Evolutionary conservation across 768 basidiomycete species (phyloP).

Genomic region (Tephrocybe rancida): DNA sequence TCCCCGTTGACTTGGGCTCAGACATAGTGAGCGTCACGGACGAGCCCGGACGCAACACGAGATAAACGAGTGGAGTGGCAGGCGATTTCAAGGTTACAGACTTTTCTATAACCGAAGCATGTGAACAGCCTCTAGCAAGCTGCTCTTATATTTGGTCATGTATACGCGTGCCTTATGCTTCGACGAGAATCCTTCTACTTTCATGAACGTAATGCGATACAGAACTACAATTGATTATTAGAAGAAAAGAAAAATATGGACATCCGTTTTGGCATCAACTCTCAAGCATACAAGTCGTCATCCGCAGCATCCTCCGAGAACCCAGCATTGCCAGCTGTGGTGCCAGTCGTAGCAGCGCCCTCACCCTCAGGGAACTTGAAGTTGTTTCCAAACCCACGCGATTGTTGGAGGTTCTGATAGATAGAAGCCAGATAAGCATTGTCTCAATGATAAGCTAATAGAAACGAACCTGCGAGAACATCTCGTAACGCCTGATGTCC

Average conservation of each 20-base stretch:
- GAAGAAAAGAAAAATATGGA: background rate
- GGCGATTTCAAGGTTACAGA: background rate
- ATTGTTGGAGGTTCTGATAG: constrained; percentile 84
- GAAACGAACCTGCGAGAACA: constrained; percentile 81
- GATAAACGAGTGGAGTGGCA: background rate
- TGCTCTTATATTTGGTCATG: constrained; percentile 6
- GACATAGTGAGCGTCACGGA: constrained; percentile 11
- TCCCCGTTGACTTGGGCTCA: constrained; percentile 17
- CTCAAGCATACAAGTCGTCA: constrained; percentile 88
- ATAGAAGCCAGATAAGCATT: constrained; percentile 14
- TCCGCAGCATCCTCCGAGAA: constrained; percentile 87
- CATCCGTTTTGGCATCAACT: constrained; percentile 2
- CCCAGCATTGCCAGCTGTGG: constrained; percentile 62
- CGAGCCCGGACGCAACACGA: constrained; percentile 1
- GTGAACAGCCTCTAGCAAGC: too few species aligned
- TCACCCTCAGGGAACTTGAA: constrained; percentile 97
- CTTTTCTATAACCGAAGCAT: background rate
- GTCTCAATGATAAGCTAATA: constrained; percentile 5
- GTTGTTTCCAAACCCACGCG: constrained; percentile 88
- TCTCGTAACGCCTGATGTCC: constrained; percentile 97
- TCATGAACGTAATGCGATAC: background rate
- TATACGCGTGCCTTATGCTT: background rate
- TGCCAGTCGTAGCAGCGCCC: constrained; percentile 39
- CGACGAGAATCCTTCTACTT: background rate
- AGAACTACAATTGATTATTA: constrained; percentile 8